Base-by-base conservation (phyloP, 345 rosid genomes). In the Aurinia saxatilis region DNA sequence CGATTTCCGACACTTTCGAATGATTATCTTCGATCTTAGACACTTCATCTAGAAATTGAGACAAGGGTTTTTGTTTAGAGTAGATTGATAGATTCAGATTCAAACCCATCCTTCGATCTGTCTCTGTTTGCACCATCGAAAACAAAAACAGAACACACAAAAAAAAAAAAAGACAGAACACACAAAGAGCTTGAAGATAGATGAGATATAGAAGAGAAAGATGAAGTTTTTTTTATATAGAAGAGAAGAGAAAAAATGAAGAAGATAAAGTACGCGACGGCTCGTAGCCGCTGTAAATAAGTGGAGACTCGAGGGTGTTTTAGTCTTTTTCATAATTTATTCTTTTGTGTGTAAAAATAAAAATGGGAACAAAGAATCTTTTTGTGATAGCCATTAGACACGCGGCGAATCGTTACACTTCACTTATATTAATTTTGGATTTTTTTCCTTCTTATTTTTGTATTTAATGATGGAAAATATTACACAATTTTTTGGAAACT, bases 31-130 rank as follows among this genome's bases (percentile, higher is more conserved):
- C 48, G 59, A 73, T 69, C 47, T 9, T 70, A 0, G 91, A 77
- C 29, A 81, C 78, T 65, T 86, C 80, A 10, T 46, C 63, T 6
- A 86, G 77, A 27, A 73, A 80, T 44, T 80, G 81, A 58, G 80
- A 63, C 13, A 81, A 63, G 19, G 78, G 72, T 71, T 82, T 79
- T 3, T 88, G 78, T 5, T 72, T 67, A 65, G 60, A 65, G 67
- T 60, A 78, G 60, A 81, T 64, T 56, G 81, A 72, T 63, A 90
- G 67, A 77, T 86, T 83, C 71, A 90, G 68, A 76, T 82, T 78
- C 65, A 83, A 61, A 50, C 80, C 84, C 97, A 90, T 84, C 47
- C 46, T 59, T 23, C 39, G 68, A 73, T 73, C 68, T 37, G 65
- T 46, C 3, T 66, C 60, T 48, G 68, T 73, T 56, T 66, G 63